Percentiles rank a stretch among this genome's conserved stretches.
phyloP scores from a whole-genome alignment of 352 stramenopile genomes.

The Pythium vanterpoolii region DNA sequence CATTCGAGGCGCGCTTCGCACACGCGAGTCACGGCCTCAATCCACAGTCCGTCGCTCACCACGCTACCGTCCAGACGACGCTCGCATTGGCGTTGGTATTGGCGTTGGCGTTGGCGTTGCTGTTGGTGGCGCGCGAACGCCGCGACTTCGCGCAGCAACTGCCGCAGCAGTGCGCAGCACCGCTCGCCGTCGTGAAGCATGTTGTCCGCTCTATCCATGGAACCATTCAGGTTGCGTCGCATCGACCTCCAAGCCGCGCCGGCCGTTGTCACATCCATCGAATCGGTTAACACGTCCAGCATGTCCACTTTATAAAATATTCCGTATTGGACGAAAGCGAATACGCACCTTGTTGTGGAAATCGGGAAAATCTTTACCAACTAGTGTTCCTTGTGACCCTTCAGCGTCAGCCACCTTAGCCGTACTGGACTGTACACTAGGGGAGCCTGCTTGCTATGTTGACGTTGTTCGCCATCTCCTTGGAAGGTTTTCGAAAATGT shows the following conservation, averaged over 20 bases:
- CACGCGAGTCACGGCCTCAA: slow-evolving; percentile 45
- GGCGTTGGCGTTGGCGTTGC: slow-evolving; percentile 1
- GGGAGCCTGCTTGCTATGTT: too few species aligned
- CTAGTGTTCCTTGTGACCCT: too few species aligned
- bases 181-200: slow-evolving; percentile 15
- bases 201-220: not conserved
- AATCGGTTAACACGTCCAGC: not conserved
- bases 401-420: too few species aligned
- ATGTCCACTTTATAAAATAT: too few species aligned
- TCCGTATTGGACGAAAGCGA: too few species aligned
- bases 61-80: not conserved
- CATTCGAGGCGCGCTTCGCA: slow-evolving; percentile 51
- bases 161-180: slow-evolving; percentile 37
- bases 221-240: not conserved
- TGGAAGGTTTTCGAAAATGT: too few species aligned
- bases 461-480: too few species aligned
- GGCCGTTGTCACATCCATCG: not conserved
- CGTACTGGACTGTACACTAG: too few species aligned
- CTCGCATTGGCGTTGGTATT: not conserved
- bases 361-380: too few species aligned
- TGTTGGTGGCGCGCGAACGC: slow-evolving; percentile 56
- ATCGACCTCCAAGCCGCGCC: slow-evolving; percentile 10
- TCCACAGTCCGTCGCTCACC: slow-evolving; percentile 21
- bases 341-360: too few species aligned
- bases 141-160: slow-evolving; percentile 44